Evolutionary conservation across 2,329 filamentous ascomycete species (phyloP), one percentile per base, ranked within the genome.

Genomic region (Chalaropsis ovoidea): DNA sequence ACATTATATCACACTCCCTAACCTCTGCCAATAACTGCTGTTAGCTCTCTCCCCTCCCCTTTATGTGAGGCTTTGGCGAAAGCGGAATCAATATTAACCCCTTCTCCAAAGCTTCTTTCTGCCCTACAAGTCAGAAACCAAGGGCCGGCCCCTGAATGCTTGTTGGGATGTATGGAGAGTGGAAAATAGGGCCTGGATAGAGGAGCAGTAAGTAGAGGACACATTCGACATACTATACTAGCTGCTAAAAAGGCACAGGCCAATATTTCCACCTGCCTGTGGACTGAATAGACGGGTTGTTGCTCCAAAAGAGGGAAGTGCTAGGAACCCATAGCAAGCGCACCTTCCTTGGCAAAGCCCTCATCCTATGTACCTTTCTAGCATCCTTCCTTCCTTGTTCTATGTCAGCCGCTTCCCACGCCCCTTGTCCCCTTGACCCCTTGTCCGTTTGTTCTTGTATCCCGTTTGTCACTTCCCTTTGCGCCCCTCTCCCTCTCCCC

Each of bases 331-430:
- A 31, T 3, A 6, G 31, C 31, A 31, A 31, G 31, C 31, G 31
- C 31, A 19, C 22, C 8, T 49, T 19, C 22, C 8, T 49, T n/a
- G 45, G 45, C 45, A 7, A 19, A 49, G 22, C 31, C 11, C 45
- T 10, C 45, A 49, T 49, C n/a, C 45, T 49, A 49, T 49, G 45
- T 47, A 47, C 45, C 45, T 47, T 47, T 47, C 49, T 19, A 31
- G 24, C 49, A 54, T 54, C 22, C 22, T 54, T 54, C 49, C 24
- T 27, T 54, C 49, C 19, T 11, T 54, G 6, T 27, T 54, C 19
- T 47, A 54, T 54, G 49, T 4, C 22, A 56, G 52, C 22, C 22
- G 22, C 52, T 56, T 4, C 52, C 24, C 24, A 56, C 52, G 2
- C 7, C 5, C 52, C 2, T 31, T 31, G 24, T 56, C 22, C 15